Conservation (phyloP, 2,329 filamentous ascomycete species). For the Hymenoscyphus occultus region DNA sequence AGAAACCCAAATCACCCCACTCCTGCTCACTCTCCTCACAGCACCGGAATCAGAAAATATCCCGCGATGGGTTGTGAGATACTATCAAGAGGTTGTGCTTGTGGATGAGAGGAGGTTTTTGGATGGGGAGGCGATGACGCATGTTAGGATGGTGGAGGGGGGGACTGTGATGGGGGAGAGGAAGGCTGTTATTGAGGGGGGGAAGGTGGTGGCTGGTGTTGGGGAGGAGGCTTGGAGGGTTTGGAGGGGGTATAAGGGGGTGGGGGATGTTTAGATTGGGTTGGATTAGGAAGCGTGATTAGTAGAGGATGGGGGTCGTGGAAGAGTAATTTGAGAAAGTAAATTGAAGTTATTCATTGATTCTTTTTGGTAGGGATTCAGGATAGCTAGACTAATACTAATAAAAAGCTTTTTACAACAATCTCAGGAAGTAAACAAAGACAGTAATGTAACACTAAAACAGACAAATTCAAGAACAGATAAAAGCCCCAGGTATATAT, state of each 20-base stretch:
- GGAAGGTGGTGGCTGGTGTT: conserved; percentile 24
- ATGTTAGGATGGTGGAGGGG: conserved; percentile 19
- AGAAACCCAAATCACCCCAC: conserved; percentile 10
- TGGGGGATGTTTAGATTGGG: neutral
- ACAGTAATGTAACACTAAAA: neutral
- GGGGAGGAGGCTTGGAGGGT: conserved; percentile 24
- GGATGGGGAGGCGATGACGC: conserved; percentile 23
- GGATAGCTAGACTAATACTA: neutral
- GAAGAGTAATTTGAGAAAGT: neutral
- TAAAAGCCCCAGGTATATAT: neutral
- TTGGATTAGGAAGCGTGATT: no score
- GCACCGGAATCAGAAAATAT: neutral
- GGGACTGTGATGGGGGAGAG: conserved; percentile 21
- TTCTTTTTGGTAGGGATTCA: neutral
- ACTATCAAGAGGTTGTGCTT: conserved; percentile 27
- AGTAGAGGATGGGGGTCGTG: no score
- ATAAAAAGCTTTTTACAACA: neutral
- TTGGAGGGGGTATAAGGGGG: conserved; percentile 26
- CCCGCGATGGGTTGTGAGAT: conserved; percentile 26
- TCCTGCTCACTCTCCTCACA: neutral
- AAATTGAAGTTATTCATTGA: neutral
- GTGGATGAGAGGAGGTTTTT: conserved; percentile 28
- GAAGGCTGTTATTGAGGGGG: conserved; percentile 27
- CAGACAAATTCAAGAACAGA: neutral
- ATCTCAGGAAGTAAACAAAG: neutral